Percentiles rank a stretch among this genome's conserved stretches.
Evolutionary conservation across 306 rosid species (phyloP).

Genomic region (Sesbania bispinosa): DNA sequence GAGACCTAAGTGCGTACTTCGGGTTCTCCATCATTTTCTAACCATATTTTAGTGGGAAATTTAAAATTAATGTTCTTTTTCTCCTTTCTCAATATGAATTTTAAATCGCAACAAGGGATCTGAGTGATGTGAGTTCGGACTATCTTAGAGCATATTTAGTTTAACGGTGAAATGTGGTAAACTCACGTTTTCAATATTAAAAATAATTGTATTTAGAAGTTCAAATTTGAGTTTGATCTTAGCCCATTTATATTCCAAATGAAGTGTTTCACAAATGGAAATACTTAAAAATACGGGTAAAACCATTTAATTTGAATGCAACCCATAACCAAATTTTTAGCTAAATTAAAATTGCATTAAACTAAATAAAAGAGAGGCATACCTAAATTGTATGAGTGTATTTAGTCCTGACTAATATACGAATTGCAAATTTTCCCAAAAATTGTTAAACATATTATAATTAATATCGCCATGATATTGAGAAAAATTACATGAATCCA

Average conservation of each 20-base stretch:
- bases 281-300: background rate
- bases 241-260: background rate
- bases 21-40: no score
- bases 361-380: background rate
- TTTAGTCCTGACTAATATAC: background rate
- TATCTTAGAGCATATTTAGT: no score
- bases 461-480: no score
- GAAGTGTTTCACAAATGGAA: background rate
- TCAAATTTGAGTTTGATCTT: no score
- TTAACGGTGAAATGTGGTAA: no score
- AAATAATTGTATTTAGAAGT: no score
- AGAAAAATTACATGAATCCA: no score
- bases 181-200: no score
- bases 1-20: no score
- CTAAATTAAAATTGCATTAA: background rate
- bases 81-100: background rate
- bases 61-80: no score
- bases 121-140: background rate
- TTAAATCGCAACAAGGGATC: no score
- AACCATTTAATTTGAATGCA: background rate
- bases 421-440: background rate
- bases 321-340: conserved; percentile 13
- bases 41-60: background rate
- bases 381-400: background rate
- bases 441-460: no score